Conservation (phyloP, 2,329 filamentous ascomycete species). For the Cercospora citrullina region DNA sequence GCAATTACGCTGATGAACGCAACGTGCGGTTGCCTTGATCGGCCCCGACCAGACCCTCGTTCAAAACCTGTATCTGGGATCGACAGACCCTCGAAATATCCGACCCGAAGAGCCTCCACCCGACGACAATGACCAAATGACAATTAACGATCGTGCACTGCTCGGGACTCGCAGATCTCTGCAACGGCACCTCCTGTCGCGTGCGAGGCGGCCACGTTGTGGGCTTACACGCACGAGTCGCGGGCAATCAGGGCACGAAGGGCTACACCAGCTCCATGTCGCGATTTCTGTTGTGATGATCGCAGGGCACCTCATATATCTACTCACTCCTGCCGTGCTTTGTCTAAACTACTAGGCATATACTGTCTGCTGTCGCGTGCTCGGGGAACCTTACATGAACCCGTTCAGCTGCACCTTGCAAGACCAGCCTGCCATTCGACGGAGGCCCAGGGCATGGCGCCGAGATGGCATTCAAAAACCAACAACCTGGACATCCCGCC, state of each 20-base stretch:
- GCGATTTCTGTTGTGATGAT: not conserved
- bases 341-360: not conserved
- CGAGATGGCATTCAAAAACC: not conserved
- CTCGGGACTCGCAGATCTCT: not conserved
- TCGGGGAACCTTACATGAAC: not conserved
- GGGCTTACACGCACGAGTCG: not conserved
- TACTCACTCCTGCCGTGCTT: not conserved
- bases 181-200: constrained; percentile 4
- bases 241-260: not conserved
- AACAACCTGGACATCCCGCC: constrained; percentile 36
- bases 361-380: not conserved
- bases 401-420: not conserved
- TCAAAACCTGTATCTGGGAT: not conserved
- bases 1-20: not conserved
- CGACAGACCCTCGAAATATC: not conserved
- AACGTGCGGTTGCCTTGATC: not conserved
- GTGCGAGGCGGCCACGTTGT: not conserved
- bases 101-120: not conserved
- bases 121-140: not conserved
- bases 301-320: not conserved
- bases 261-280: not conserved
- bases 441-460: not conserved
- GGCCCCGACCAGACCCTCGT: not conserved
- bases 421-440: not conserved
- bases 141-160: constrained; percentile 25